Percentiles rank a stretch among this genome's conserved stretches.
These are phyloP conservation scores for Apiospora sp. DNA, from an alignment of 2,329 filamentous ascomycete genomes.

Conservation along the genomic window DNA sequence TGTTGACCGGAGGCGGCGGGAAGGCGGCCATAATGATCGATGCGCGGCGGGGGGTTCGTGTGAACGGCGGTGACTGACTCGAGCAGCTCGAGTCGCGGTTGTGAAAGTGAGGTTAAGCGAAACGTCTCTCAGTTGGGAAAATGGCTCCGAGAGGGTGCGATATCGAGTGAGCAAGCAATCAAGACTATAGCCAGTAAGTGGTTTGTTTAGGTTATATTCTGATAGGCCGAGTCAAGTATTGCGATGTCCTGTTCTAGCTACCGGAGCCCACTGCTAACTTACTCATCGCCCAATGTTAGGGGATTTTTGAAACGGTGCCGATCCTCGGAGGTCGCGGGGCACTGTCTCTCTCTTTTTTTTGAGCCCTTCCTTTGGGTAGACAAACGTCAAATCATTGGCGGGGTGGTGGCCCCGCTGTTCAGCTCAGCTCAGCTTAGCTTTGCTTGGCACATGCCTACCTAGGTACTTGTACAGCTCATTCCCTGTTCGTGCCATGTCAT, in stretches of 20 bases:
- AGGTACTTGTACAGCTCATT: too few species aligned
- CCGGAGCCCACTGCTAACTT: not conserved
- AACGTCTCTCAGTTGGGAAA: not conserved
- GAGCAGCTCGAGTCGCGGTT: not conserved
- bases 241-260: not conserved
- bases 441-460: not conserved
- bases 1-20: slow-evolving; percentile 79
- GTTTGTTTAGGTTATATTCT: not conserved
- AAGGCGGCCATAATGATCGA: slow-evolving; percentile 50
- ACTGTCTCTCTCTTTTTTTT: not conserved
- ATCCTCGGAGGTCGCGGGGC: slow-evolving; percentile 18
- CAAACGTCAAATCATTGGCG: not conserved
- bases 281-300: not conserved
- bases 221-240: not conserved
- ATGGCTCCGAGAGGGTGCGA: not conserved
- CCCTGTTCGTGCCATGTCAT: not conserved
- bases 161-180: not conserved
- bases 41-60: not conserved
- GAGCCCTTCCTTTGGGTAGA: not conserved
- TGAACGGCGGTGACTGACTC: not conserved
- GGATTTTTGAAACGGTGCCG: slow-evolving; percentile 4
- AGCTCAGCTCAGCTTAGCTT: slow-evolving; percentile 28
- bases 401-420: slow-evolving; percentile 5
- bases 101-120: not conserved
- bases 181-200: not conserved